Percentiles rank a stretch among this genome's conserved stretches.
Evolutionary conservation across 208 protist species (phyloP).

Genomic region (Leishmania mexicana): DNA sequence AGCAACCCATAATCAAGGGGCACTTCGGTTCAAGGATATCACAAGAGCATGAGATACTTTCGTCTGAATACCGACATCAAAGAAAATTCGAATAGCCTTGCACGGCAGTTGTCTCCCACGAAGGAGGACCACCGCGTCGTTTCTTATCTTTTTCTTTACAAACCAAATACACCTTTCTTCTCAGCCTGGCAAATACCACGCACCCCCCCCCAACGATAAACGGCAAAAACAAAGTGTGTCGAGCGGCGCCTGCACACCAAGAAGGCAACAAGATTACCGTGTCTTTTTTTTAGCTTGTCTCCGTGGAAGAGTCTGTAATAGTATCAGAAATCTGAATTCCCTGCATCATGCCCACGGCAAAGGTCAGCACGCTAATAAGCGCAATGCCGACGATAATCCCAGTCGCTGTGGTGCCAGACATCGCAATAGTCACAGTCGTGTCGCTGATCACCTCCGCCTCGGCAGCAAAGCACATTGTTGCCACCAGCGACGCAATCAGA

Average conservation of each 20-base stretch:
- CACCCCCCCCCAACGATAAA: background rate
- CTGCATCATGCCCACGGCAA: constrained; percentile 75
- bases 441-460: constrained; percentile 13
- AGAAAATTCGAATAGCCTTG: too few relatives aligned
- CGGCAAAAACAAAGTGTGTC: constrained; percentile 2
- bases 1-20: background rate
- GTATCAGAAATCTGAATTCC: constrained; percentile 78
- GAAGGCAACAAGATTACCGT: background rate
- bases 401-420: constrained; percentile 66
- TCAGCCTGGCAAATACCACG: background rate
- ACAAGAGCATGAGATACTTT: background rate
- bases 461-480: constrained; percentile 11
- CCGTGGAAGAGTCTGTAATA: constrained; percentile 28
- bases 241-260: background rate
- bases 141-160: background rate
- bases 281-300: constrained; percentile 9
- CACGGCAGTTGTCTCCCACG: background rate
- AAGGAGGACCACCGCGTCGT: background rate
- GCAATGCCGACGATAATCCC: constrained; percentile 65
- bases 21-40: background rate
- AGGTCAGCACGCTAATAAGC: constrained; percentile 64
- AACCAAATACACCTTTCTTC: background rate
- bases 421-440: constrained; percentile 48
- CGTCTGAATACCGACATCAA: background rate
- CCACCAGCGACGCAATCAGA: constrained; percentile 25